phyloP scores from a whole-genome alignment of 2,329 filamentous ascomycete species.

The Monilinia laxa region DNA sequence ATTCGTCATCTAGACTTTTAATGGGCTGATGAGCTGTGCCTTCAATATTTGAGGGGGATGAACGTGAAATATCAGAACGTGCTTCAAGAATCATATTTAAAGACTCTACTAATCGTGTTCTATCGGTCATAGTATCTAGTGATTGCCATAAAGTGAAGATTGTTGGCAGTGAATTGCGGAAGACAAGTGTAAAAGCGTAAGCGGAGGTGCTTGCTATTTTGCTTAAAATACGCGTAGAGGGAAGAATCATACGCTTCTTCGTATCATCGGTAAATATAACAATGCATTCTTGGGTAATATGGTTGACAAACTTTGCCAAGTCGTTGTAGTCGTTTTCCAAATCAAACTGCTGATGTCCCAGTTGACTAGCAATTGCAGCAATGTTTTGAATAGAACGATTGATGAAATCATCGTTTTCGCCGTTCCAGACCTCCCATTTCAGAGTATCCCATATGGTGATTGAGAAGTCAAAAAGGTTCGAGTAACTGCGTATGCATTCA shows the following conservation, averaged over 20 bases:
- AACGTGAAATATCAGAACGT: slow-evolving; percentile 25
- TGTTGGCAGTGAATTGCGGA: neutral
- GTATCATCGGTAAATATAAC: slow-evolving; percentile 17
- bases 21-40: neutral
- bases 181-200: slow-evolving; percentile 6
- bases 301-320: slow-evolving; percentile 24
- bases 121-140: slow-evolving; percentile 13
- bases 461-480: slow-evolving; percentile 30
- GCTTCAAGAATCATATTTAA: slow-evolving; percentile 37
- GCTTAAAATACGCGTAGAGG: slow-evolving; percentile 21
- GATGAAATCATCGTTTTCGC: slow-evolving; percentile 38
- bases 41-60: neutral
- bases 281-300: slow-evolving; percentile 24
- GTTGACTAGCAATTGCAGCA: slow-evolving; percentile 26
- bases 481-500: slow-evolving; percentile 30
- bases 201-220: slow-evolving; percentile 21
- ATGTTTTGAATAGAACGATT: slow-evolving; percentile 34
- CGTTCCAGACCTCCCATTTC: slow-evolving; percentile 41
- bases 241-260: slow-evolving; percentile 22
- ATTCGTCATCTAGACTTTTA: neutral
- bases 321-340: slow-evolving; percentile 20
- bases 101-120: slow-evolving; percentile 32
- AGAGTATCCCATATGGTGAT: slow-evolving; percentile 39
- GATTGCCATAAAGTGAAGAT: slow-evolving; percentile 19
- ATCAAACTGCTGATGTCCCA: slow-evolving; percentile 18